These are phyloP conservation scores for Gyromitra esculenta DNA, from an alignment of 2,329 filamentous ascomycete genomes.

Conservation along the genomic window DNA sequence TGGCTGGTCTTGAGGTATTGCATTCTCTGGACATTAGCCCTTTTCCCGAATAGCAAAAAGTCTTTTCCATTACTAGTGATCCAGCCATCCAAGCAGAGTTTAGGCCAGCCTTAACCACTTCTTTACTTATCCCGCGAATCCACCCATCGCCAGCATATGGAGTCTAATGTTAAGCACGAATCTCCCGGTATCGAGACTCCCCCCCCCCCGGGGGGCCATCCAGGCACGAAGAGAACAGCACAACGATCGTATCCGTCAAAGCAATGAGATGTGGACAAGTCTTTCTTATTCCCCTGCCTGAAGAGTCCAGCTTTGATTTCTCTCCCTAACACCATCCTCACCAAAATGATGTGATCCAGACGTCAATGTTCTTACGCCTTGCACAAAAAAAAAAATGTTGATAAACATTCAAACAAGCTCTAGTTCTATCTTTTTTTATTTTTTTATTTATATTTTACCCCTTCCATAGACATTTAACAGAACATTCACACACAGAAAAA, in stretches of 20 bases:
- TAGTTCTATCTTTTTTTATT: slow-evolving; percentile 6
- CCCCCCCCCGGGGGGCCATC: neutral
- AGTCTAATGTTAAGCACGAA: slow-evolving; percentile 28
- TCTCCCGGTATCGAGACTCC: slow-evolving; percentile 24
- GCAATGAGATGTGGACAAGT: slow-evolving; percentile 44
- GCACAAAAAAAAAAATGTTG: neutral
- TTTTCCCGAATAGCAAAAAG: slow-evolving; percentile 18
- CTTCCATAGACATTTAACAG: neutral
- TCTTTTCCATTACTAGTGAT: slow-evolving; percentile 24
- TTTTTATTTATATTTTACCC: too few species aligned
- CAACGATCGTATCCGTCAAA: slow-evolving; percentile 31
- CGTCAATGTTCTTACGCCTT: neutral
- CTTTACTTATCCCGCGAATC: slow-evolving; percentile 26
- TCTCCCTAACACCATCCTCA: slow-evolving; percentile 40
- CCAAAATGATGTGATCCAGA: slow-evolving; percentile 45
- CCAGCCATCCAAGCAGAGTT: neutral
- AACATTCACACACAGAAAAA: neutral
- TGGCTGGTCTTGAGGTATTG: slow-evolving; percentile 6
- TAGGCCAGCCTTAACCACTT: slow-evolving; percentile 6
- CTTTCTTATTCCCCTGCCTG: slow-evolving; percentile 23
- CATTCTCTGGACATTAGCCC: neutral
- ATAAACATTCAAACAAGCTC: slow-evolving; percentile 34
- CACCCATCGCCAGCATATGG: neutral
- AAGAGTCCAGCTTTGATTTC: neutral
- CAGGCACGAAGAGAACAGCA: slow-evolving; percentile 30